Percentiles rank a stretch among this genome's conserved stretches.
Conservation (phyloP, 176 grass and related monocot genomes). For the Rhynchospora tenuis region DNA sequence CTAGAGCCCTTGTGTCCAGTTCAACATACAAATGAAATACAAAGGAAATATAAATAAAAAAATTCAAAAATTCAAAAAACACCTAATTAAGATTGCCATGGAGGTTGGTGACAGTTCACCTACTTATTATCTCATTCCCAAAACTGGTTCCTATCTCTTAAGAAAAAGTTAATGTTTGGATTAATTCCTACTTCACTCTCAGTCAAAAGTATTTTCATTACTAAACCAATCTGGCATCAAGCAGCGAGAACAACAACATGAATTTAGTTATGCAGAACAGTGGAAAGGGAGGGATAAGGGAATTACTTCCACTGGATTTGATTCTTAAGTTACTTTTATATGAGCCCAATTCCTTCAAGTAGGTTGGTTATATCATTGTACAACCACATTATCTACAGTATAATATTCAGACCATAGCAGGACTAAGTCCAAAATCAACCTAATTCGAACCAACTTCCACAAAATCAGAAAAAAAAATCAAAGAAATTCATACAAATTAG, state of each 20-base stretch:
- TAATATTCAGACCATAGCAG: background rate
- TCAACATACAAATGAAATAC: conserved; percentile 17
- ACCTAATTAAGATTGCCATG: background rate
- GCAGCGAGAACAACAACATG: too few relatives aligned
- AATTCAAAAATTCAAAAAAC: conserved; percentile 1
- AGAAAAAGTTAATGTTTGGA: background rate
- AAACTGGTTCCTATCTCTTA: background rate
- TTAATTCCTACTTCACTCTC: background rate
- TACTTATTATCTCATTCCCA: background rate
- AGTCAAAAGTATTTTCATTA: background rate
- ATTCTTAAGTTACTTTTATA: conserved; percentile 90
- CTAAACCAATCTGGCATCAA: too few relatives aligned
- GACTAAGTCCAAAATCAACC: too few relatives aligned
- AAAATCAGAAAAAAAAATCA: too few relatives aligned
- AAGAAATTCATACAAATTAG: too few relatives aligned
- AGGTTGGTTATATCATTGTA: conserved; percentile 77
- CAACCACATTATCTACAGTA: conserved; percentile 1
- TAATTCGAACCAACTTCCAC: too few relatives aligned
- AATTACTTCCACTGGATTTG: conserved; percentile 86
- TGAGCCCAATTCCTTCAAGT: too few relatives aligned
- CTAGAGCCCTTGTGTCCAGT: conserved; percentile 45
- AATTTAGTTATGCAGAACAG: too few relatives aligned
- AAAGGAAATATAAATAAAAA: conserved; percentile 29
- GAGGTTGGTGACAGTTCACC: background rate
- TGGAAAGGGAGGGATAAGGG: too few relatives aligned